phyloP scores from a whole-genome alignment of 352 stramenopile genomes.

The Aphanomyces stellatus region DNA sequence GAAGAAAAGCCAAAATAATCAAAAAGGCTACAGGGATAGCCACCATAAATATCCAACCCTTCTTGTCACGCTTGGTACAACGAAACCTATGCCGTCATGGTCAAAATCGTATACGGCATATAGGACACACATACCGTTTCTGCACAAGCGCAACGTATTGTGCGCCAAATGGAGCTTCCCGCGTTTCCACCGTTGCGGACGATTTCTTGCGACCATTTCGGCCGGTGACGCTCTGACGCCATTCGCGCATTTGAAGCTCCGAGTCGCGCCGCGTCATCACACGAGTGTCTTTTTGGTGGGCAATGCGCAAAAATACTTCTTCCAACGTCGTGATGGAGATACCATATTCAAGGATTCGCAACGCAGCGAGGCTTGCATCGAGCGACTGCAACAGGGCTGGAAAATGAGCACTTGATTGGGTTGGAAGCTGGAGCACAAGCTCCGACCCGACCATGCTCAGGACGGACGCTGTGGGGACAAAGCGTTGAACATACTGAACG shows the following conservation, averaged over 20 bases:
- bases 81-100: slow-evolving; percentile 23
- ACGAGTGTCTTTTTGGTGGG: slow-evolving; percentile 6
- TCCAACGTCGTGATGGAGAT: slow-evolving; percentile 98
- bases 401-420: slow-evolving; percentile 75
- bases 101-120: neutral
- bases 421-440: slow-evolving; percentile 92
- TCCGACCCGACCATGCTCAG: slow-evolving; percentile 92
- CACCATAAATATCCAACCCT: slow-evolving; percentile 48
- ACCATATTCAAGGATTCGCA: slow-evolving; percentile 88
- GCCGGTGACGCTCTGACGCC: neutral
- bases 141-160: slow-evolving; percentile 42
- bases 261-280: neutral
- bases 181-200: neutral
- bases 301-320: slow-evolving; percentile 94
- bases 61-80: slow-evolving; percentile 54
- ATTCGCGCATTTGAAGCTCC: neutral
- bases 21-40: slow-evolving; percentile 55
- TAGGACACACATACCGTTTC: slow-evolving; percentile 29
- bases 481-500: slow-evolving; percentile 33
- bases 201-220: neutral
- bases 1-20: slow-evolving; percentile 37
- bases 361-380: slow-evolving; percentile 29
- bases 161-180: slow-evolving; percentile 22
- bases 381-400: slow-evolving; percentile 86
- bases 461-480: slow-evolving; percentile 57